These are phyloP conservation scores for Arachis hypogaea DNA, from an alignment of 306 rosid genomes.

Conservation along the genomic window DNA sequence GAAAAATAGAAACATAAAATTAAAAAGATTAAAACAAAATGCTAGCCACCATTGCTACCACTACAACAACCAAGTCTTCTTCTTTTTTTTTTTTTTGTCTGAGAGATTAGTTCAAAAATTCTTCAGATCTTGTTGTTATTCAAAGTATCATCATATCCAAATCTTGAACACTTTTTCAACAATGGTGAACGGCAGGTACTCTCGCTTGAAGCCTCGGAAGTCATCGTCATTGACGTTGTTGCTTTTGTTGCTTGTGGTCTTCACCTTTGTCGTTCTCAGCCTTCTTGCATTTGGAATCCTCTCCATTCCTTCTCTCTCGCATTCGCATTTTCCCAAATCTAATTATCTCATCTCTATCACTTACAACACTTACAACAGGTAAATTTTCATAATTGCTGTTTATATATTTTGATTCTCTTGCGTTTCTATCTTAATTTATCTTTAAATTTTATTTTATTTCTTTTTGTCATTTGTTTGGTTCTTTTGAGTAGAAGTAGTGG, in stretches of 20 bases:
- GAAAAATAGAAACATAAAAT: too few relatives aligned
- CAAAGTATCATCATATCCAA: background rate
- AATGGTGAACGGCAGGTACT: constrained; percentile 73
- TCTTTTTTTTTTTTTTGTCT: background rate
- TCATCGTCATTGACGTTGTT: constrained; percentile 58
- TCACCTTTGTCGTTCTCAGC: constrained; percentile 78
- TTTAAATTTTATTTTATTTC: background rate
- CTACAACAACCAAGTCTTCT: background rate
- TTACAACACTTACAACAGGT: constrained; percentile 54
- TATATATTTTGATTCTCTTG: background rate
- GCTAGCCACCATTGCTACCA: background rate
- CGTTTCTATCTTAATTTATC: background rate
- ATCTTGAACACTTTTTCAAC: background rate
- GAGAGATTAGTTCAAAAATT: background rate
- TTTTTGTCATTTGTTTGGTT: background rate
- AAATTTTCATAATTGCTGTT: too few relatives aligned
- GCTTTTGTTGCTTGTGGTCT: constrained; percentile 62
- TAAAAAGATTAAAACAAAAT: too few relatives aligned
- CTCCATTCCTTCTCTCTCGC: constrained; percentile 71
- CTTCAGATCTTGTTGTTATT: constrained; percentile 32
- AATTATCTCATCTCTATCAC: constrained; percentile 86
- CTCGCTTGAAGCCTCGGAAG: constrained; percentile 68
- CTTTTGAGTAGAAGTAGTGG: constrained; percentile 33
- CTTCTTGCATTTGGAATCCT: constrained; percentile 90
- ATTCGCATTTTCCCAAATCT: constrained; percentile 56